phyloP scores from a whole-genome alignment of 148 eudicot species.

The Camellia japonica region DNA sequence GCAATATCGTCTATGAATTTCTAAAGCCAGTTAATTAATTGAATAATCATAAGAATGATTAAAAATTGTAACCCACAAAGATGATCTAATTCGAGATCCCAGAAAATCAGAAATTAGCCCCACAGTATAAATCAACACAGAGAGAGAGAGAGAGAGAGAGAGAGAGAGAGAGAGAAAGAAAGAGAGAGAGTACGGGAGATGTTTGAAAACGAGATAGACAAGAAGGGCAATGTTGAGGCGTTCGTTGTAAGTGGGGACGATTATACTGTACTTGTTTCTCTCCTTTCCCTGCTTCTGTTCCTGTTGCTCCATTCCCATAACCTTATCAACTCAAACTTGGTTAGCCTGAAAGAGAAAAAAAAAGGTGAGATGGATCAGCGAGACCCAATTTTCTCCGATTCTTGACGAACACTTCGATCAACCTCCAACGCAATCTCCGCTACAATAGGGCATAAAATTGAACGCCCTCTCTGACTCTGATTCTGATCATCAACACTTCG shows the following conservation, averaged over 20 bases:
- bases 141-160: background rate
- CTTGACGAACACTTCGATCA: background rate
- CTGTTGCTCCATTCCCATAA: slow-evolving; percentile 25
- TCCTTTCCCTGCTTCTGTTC: slow-evolving; percentile 21
- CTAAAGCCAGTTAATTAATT: background rate
- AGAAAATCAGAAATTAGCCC: background rate
- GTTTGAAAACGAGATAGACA: slow-evolving; percentile 73
- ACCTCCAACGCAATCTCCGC: no score
- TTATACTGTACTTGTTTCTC: slow-evolving; percentile 64
- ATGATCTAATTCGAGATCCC: background rate
- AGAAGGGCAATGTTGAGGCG: slow-evolving; percentile 89
- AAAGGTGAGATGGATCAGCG: background rate
- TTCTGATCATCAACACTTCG: no score
- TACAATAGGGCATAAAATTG: background rate
- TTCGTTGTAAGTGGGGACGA: slow-evolving; percentile 86
- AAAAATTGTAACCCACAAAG: background rate
- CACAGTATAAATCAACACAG: slow-evolving; percentile 10
- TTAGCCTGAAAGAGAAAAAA: background rate
- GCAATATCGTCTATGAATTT: background rate
- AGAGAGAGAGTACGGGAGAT: slow-evolving; percentile 43
- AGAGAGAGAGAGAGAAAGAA: background rate
- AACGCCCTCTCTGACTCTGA: no score
- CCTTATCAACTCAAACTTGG: background rate
- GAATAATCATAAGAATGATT: background rate
- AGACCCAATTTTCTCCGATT: background rate